Evolutionary conservation across 2,329 filamentous ascomycete species (phyloP).

Genomic region (Cercospora sesami): DNA sequence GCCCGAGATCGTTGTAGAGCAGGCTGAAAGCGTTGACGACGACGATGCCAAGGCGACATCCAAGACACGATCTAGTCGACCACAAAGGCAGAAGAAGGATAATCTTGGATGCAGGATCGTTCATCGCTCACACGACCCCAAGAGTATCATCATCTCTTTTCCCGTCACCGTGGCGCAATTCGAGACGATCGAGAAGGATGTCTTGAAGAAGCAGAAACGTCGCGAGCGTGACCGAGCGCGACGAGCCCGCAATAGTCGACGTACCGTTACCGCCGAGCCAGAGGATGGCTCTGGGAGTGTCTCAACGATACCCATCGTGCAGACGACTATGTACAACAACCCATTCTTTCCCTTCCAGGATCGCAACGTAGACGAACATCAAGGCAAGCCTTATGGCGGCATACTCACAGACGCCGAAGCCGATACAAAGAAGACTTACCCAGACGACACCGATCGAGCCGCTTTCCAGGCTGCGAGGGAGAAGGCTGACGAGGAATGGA

Average conservation of each 20-base stretch:
- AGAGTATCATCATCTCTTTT: slow-evolving; percentile 56
- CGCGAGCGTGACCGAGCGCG: slow-evolving; percentile 48
- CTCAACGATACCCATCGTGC: slow-evolving; percentile 59
- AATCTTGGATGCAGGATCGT: slow-evolving; percentile 38
- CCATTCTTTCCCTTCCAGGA: slow-evolving; percentile 88
- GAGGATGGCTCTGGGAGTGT: slow-evolving; percentile 40
- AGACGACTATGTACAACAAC: slow-evolving; percentile 65
- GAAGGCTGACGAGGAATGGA: slow-evolving; percentile 90
- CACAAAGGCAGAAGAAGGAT: slow-evolving; percentile 56
- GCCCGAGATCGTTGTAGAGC: slow-evolving; percentile 21
- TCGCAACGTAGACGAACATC: slow-evolving; percentile 82
- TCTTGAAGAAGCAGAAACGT: slow-evolving; percentile 56
- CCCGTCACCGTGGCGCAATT: slow-evolving; percentile 39
- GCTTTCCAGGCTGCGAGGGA: slow-evolving; percentile 88
- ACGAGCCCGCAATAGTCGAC: slow-evolving; percentile 47
- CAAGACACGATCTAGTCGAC: slow-evolving; percentile 43
- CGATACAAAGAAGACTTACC: slow-evolving; percentile 86
- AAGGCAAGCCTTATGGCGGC: slow-evolving; percentile 92
- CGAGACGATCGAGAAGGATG: slow-evolving; percentile 40
- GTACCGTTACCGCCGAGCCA: slow-evolving; percentile 41
- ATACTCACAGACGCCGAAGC: slow-evolving; percentile 87
- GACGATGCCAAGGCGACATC: slow-evolving; percentile 31
- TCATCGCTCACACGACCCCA: slow-evolving; percentile 36
- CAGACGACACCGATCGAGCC: slow-evolving; percentile 74
- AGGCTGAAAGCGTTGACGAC: slow-evolving; percentile 28